Evolutionary conservation across 2,329 filamentous ascomycete species (phyloP).

Genomic region (Colletotrichum tanaceti): DNA sequence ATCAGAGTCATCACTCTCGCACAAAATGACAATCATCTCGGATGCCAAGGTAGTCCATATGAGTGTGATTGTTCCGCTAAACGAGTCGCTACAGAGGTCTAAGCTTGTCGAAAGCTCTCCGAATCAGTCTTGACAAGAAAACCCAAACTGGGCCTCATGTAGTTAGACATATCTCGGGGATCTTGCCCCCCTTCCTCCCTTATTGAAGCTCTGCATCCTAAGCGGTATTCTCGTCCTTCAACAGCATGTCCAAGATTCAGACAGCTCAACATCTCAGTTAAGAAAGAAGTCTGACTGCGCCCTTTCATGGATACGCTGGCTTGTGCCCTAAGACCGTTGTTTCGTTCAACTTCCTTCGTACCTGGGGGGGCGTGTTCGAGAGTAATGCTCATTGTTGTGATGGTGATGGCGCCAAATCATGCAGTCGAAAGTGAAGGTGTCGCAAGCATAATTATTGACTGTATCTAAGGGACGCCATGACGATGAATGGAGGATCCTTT

Average conservation of each 20-base stretch:
- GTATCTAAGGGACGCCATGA: neutral
- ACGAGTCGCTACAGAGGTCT: slow-evolving; percentile 4
- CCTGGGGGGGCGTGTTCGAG: neutral
- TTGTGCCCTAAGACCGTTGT: neutral
- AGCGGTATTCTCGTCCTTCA: neutral
- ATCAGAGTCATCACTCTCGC: no score
- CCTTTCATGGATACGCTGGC: no score
- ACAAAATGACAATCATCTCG: neutral
- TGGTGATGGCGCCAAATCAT: neutral
- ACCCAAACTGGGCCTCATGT: neutral
- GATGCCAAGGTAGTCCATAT: neutral
- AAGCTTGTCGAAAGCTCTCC: neutral
- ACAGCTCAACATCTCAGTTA: neutral
- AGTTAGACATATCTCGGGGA: neutral
- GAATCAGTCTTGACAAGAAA: neutral
- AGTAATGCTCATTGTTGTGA: neutral
- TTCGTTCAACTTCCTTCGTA: neutral
- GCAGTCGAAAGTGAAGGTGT: neutral
- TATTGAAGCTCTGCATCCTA: neutral
- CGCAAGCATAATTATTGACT: neutral
- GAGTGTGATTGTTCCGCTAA: neutral
- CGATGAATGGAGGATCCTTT: neutral
- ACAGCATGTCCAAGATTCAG: neutral
- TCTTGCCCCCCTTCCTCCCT: no score
- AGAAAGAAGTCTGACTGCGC: neutral